Percentiles rank a stretch among this genome's conserved stretches.
phyloP scores from a whole-genome alignment of 768 basidiomycete species.

The Postia placenta region DNA sequence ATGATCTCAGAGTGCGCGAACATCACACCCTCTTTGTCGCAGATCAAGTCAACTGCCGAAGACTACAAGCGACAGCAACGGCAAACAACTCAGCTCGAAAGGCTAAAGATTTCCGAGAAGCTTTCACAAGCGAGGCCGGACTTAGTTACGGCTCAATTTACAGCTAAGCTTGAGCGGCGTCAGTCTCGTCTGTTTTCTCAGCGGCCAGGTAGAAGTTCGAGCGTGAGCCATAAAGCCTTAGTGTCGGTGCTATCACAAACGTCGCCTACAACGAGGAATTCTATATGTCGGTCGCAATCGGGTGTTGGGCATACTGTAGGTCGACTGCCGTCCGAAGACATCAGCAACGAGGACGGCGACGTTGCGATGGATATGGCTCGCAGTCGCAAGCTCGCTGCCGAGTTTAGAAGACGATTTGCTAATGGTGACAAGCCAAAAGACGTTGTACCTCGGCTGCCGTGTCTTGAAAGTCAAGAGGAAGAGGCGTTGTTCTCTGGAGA shows the following conservation, averaged over 20 bases:
- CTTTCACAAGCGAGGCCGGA: conserved; percentile 40
- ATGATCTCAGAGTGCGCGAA: too few relatives aligned
- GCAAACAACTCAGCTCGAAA: conserved; percentile 6
- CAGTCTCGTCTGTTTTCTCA: conserved; percentile 1
- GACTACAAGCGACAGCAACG: not conserved
- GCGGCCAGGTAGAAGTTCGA: not conserved
- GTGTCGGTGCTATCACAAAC: too few relatives aligned
- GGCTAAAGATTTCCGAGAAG: conserved; percentile 29
- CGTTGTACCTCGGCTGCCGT: conserved; percentile 12
- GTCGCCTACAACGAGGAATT: too few relatives aligned
- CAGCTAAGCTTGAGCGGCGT: conserved; percentile 25
- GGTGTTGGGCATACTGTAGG: not conserved
- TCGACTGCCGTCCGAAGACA: conserved; percentile 10
- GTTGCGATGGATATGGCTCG: not conserved
- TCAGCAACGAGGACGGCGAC: conserved; percentile 6
- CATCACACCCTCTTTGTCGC: too few relatives aligned
- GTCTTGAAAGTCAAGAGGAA: conserved; percentile 15
- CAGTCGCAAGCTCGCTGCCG: conserved; percentile 1
- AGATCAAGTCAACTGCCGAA: too few relatives aligned
- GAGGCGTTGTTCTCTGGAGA: too few relatives aligned
- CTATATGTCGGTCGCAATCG: not conserved
- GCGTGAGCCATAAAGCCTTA: not conserved
- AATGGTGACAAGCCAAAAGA: conserved; percentile 10
- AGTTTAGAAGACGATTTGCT: conserved; percentile 10
- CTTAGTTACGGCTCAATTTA: conserved; percentile 55